Percentiles rank a stretch among this genome's conserved stretches.
These are phyloP conservation scores for Haplographium delicatum DNA, from an alignment of 495 filamentous ascomycete species.

Conservation along the genomic window DNA sequence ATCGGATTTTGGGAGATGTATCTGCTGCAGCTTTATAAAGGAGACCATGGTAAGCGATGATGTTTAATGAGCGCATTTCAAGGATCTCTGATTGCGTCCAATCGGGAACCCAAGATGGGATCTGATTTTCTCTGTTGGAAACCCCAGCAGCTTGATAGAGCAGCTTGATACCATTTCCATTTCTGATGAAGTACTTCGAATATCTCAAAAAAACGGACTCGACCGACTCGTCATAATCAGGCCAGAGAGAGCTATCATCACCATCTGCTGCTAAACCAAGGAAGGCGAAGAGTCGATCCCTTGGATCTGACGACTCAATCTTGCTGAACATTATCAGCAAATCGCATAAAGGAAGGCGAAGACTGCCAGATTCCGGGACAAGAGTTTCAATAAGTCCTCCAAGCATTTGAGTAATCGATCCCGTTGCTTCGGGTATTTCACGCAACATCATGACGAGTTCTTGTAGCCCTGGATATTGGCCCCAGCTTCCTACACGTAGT, in stretches of 20 bases:
- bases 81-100: neutral
- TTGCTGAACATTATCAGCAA: neutral
- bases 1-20: neutral
- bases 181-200: neutral
- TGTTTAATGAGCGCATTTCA: neutral
- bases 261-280: neutral
- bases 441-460: neutral
- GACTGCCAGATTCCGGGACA: neutral
- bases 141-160: neutral
- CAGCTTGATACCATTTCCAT: neutral
- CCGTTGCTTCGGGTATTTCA: neutral
- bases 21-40: neutral
- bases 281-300: conserved; percentile 6
- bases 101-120: neutral
- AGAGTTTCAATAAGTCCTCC: neutral
- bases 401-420: neutral
- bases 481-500: neutral
- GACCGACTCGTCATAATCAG: neutral
- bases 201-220: conserved; percentile 1
- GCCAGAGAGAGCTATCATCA: neutral
- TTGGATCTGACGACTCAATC: neutral
- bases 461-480: neutral
- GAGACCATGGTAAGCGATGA: neutral
- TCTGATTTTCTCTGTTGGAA: neutral
- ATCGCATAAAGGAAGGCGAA: neutral